Percentiles rank a stretch among this genome's conserved stretches.
Conservation (phyloP, 805 yeast genomes). For the Dipodascus geniculatus region DNA sequence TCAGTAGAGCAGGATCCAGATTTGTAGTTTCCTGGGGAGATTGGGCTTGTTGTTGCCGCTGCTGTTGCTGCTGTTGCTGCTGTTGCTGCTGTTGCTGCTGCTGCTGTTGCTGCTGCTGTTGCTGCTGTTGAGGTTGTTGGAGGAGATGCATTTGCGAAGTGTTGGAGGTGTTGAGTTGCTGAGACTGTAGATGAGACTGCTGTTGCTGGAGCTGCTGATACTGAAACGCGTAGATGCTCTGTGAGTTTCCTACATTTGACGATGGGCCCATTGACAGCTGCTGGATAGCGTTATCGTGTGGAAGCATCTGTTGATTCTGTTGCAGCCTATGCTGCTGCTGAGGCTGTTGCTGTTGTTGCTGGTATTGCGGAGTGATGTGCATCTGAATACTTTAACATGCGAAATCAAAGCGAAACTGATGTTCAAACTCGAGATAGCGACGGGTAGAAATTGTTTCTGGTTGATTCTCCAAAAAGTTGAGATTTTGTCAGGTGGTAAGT, state of each 20-base stretch:
- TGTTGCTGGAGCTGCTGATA: constrained; percentile 3
- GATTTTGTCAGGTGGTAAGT: not conserved
- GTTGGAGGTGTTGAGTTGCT: not conserved
- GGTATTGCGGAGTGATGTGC: constrained; percentile 2
- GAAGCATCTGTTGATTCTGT: not conserved
- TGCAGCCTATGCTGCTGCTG: constrained; percentile 3
- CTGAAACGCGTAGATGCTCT: not conserved
- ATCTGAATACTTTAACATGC: constrained; percentile 1
- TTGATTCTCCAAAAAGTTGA: not conserved
- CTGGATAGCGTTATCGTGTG: constrained; percentile 1
- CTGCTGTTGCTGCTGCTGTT: not conserved
- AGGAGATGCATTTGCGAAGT: not conserved
- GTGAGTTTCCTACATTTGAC: not conserved
- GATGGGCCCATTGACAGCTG: constrained; percentile 1
- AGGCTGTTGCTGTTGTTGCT: constrained; percentile 1
- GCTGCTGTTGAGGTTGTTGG: not conserved
- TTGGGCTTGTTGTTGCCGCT: constrained; percentile 11
- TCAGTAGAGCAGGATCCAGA: constrained; percentile 2
- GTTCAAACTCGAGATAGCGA: not conserved
- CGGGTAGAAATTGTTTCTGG: not conserved
- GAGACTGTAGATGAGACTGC: not conserved
- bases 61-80: constrained; percentile 6
- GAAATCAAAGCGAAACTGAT: not conserved
- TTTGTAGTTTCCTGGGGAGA: not conserved
- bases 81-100: constrained; percentile 3